These are phyloP conservation scores for Emmonsiellopsis sp. DNA, from an alignment of 2,329 filamentous ascomycete species.

Conservation along the genomic window DNA sequence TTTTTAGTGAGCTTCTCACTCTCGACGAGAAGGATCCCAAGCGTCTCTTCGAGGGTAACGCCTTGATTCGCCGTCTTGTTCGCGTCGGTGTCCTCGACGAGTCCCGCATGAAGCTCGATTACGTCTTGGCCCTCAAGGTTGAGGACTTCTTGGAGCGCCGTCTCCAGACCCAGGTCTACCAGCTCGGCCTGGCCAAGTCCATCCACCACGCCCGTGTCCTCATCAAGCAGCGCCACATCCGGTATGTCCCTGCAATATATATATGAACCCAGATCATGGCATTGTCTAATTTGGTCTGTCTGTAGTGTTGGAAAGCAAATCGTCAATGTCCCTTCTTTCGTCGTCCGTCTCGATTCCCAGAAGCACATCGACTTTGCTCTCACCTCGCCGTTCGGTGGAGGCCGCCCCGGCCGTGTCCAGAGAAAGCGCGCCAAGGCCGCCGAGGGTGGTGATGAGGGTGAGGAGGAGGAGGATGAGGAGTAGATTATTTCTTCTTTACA, in stretches of 20 bases:
- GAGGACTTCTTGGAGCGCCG: slow-evolving; percentile 99
- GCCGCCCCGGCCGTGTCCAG: slow-evolving; percentile 91
- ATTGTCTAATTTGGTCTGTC: slow-evolving; percentile 5
- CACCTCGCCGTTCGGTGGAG: slow-evolving; percentile 94
- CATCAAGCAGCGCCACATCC: slow-evolving; percentile 99
- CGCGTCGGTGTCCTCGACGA: slow-evolving; percentile 99
- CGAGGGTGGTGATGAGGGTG: slow-evolving; percentile 52
- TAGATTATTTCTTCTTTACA: slow-evolving; percentile 24
- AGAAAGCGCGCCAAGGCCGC: slow-evolving; percentile 99
- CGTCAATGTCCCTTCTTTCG: slow-evolving; percentile 98
- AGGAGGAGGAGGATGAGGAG: slow-evolving; percentile 81
- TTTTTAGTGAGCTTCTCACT: slow-evolving; percentile 87
- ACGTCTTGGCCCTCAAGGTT: slow-evolving; percentile 97
- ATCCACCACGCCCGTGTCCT: slow-evolving; percentile 99
- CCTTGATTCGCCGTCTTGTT: slow-evolving; percentile 98
- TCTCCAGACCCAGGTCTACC: slow-evolving; percentile 99
- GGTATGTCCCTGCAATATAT: slow-evolving; percentile 32
- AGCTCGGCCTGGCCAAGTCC: slow-evolving; percentile 99
- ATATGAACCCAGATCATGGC: background rate
- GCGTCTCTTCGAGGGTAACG: slow-evolving; percentile 99
- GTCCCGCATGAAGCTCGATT: slow-evolving; percentile 99
- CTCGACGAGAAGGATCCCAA: slow-evolving; percentile 99
- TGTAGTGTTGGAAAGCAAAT: slow-evolving; percentile 96
- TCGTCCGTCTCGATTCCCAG: slow-evolving; percentile 99
- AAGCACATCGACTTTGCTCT: slow-evolving; percentile 99